Base-by-base conservation (phyloP, 306 rosid genomes). In the Vigna nakashimae region DNA sequence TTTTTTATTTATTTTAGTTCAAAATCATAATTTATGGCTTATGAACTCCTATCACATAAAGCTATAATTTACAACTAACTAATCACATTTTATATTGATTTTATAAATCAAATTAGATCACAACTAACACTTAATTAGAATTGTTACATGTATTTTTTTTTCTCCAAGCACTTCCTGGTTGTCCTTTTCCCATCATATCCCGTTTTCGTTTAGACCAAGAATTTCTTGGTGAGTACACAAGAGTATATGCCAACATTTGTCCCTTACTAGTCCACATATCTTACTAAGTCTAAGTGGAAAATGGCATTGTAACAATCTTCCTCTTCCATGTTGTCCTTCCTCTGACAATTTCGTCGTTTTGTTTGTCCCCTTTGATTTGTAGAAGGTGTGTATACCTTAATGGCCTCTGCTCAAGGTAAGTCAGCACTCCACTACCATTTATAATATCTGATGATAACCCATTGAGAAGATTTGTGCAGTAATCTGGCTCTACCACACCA, bases 261-360 rank as follows among this genome's bases (percentile, higher is more conserved):
- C 15, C 22, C 63, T 68, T 85, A 59, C 14, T n/a, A 26, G 56
- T 73, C 40, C 26, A 74, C 76, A 32, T 51, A 57, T 9, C 80
- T 71, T 83, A 55, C 80, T 64, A 79, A 9, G 87, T 55, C 82
- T 80, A 79, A 13, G 88, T 10, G 46, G 92, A 80, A 88, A 87
- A 89, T 53, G 92, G 84, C 26, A 70, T 24, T 59, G 78, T 53
- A 22, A 80, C 15, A 36, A 75, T 28, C 73, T 94, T 92, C 59
- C 85, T 89, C 84, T 94, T 92, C 98, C 98, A 92, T 30, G 45
- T 69, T 9, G 97, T 94, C 66, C 88, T 87, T 78, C 95, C 98
- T 84, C 97, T 87, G 10, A 94, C 95, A 74, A 94, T 94, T 89
- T 94, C 97, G 66, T 90, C 88, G 66, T 55, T 85, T 82, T 88